Conservation (phyloP, 2,329 filamentous ascomycete species). For the Pleoardoris graminearum region DNA sequence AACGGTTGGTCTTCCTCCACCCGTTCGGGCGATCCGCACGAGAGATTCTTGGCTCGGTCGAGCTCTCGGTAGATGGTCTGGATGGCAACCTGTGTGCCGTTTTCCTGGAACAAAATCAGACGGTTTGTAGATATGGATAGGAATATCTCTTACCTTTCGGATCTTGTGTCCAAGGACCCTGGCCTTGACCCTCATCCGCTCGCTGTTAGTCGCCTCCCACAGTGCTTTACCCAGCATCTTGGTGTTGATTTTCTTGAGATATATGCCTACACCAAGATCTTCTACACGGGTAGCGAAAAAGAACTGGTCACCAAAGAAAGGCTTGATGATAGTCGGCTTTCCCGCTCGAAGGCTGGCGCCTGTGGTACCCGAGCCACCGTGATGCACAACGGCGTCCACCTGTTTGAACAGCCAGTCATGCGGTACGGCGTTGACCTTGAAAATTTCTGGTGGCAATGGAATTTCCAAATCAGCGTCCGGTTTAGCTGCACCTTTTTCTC, state of each 20-base stretch:
- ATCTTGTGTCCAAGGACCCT: constrained; percentile 82
- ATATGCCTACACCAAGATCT: constrained; percentile 89
- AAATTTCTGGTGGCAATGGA: constrained; percentile 75
- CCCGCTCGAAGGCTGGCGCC: constrained; percentile 90
- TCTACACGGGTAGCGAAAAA: constrained; percentile 92
- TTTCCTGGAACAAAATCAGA: constrained; percentile 63
- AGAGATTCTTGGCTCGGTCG: constrained; percentile 85
- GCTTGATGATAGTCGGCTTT: constrained; percentile 90
- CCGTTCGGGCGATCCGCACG: constrained; percentile 61
- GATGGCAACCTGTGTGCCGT: constrained; percentile 87
- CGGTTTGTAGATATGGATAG: neutral
- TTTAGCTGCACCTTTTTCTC: constrained; percentile 49
- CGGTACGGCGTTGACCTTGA: constrained; percentile 85
- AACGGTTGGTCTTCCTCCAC: constrained; percentile 32
- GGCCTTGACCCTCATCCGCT: constrained; percentile 90
- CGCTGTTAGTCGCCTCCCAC: constrained; percentile 88
- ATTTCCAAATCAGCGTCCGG: constrained; percentile 65
- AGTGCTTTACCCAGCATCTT: constrained; percentile 81
- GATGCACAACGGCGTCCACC: constrained; percentile 91
- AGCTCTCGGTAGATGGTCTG: constrained; percentile 93
- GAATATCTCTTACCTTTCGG: constrained; percentile 65
- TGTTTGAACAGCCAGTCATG: constrained; percentile 97
- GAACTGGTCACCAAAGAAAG: constrained; percentile 97
- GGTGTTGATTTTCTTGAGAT: constrained; percentile 86
- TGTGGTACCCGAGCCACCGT: constrained; percentile 92